Evolutionary conservation across 768 basidiomycete genomes (phyloP), one percentile per base, ranked within the genome.

Genomic region (Mycena latifolia): DNA sequence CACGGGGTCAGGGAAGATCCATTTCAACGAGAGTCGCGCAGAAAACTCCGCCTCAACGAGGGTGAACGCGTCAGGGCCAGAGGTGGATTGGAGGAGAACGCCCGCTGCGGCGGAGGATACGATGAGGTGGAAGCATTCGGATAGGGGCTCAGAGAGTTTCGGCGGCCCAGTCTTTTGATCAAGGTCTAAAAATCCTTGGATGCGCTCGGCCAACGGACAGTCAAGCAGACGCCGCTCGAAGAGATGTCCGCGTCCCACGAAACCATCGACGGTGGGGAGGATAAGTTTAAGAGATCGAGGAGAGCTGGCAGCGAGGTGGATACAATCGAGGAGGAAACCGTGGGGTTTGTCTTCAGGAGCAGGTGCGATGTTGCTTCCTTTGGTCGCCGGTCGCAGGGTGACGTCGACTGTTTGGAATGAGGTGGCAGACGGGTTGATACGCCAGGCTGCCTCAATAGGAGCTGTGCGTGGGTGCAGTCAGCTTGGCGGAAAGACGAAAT

Each of bases 371-470:
- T 31, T 57, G n/a, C n/a, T n/a, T n/a, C 20, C 24, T 14, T 35
- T 10, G 37, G 18, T 17, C 28, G 18, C 15, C 3, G 55, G 18
- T 17, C 18, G 63, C n/a, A 59, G 14, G n/a, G 46, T 59, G 0
- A 65, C 28, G 46, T 65, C 63, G 1, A 65, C 52, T 9, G 63
- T 65, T 25, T 59, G 63, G 27, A 65, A 65, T 5, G 43, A 59
- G 27, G 45, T 17, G 14, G 31, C 2, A 1, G 31, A 10, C 4
- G 41, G 24, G 28, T 65, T 65, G 3, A 59, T 37, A 2, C 33
- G 45, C 56, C 63, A 65, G 28, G 39, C 31, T 3, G 46, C 63
- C 10, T 64, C 50, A 18, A 64, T 41, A n/a, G 55, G n/a, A 45
- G 33, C 61, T 63, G 54, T 14, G 9, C 11, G 29, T 3, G 17